Evolutionary conservation across 805 yeast species (phyloP).

Genomic region (Grigorovia transvaalensis): DNA sequence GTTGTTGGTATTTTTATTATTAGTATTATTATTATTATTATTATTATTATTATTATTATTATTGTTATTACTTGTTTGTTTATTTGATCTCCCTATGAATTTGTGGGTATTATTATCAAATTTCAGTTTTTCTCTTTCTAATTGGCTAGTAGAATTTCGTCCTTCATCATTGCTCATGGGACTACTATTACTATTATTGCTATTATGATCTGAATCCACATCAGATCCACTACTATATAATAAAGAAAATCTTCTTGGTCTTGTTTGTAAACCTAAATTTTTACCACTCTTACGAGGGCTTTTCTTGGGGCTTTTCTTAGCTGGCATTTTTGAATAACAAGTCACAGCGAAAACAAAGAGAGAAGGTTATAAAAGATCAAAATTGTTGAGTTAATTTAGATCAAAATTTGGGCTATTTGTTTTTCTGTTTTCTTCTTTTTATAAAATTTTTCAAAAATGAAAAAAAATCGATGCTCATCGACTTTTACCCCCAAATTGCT

Average conservation of each 20-base stretch:
- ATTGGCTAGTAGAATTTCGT: not conserved
- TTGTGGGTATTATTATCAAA: not conserved
- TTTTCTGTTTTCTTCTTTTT: not conserved
- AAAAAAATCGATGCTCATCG: not conserved
- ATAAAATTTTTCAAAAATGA: not conserved
- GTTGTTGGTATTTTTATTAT: too few species aligned
- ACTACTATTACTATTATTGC: not conserved
- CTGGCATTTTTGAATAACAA: conserved; percentile 1
- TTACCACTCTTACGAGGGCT: conserved; percentile 5
- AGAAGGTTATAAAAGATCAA: not conserved
- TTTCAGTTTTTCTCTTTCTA: not conserved
- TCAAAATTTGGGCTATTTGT: not conserved
- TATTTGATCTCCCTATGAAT: not conserved
- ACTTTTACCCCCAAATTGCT: not conserved
- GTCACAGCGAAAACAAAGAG: not conserved
- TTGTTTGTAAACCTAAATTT: conserved; percentile 4
- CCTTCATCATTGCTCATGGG: conserved; percentile 7
- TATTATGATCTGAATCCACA: not conserved
- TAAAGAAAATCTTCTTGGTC: conserved; percentile 35
- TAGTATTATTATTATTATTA: not conserved
- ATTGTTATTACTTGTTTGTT: not conserved
- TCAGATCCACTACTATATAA: conserved; percentile 26
- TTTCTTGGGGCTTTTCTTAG: conserved; percentile 12
- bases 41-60: not conserved
- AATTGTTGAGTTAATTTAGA: not conserved